These are phyloP conservation scores for Fusarium agapanthi DNA, from an alignment of 2,329 filamentous ascomycete species.

Conservation along the genomic window DNA sequence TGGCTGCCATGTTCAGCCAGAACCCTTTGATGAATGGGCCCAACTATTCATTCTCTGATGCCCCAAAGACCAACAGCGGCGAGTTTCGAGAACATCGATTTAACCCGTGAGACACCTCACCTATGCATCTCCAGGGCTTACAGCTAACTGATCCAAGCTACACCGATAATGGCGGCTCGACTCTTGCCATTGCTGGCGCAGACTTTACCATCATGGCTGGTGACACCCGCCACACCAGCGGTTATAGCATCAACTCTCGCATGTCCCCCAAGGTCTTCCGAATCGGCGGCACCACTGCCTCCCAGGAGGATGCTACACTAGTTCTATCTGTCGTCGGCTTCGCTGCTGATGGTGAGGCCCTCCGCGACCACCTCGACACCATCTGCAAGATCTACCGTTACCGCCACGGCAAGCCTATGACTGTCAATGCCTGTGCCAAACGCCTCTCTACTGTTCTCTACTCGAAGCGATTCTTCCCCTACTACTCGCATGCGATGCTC, in stretches of 20 bases:
- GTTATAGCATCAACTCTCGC: slow-evolving; percentile 99
- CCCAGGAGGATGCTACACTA: slow-evolving; percentile 85
- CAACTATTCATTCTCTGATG: slow-evolving; percentile 74
- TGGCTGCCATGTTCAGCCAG: slow-evolving; percentile 75
- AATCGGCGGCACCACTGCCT: slow-evolving; percentile 89
- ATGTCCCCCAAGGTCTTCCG: slow-evolving; percentile 96
- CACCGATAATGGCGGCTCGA: slow-evolving; percentile 97
- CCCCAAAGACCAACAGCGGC: slow-evolving; percentile 61
- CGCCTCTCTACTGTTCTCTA: slow-evolving; percentile 95
- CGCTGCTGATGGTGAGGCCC: slow-evolving; percentile 90
- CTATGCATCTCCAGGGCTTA: background rate
- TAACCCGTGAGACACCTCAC: slow-evolving; percentile 75
- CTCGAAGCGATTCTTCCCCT: slow-evolving; percentile 98
- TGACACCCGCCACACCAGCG: slow-evolving; percentile 93
- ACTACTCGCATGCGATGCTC: slow-evolving; percentile 95
- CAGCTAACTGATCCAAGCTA: slow-evolving; percentile 66
- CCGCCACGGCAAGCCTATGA: slow-evolving; percentile 97
- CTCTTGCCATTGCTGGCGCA: slow-evolving; percentile 90
- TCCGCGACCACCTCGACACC: slow-evolving; percentile 92
- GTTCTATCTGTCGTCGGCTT: slow-evolving; percentile 95
- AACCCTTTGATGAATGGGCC: slow-evolving; percentile 74
- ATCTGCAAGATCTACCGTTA: slow-evolving; percentile 99
- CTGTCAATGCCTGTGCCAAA: slow-evolving; percentile 92
- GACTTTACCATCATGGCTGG: slow-evolving; percentile 97
- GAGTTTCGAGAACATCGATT: slow-evolving; percentile 80